Percentiles rank a stretch among this genome's conserved stretches.
Evolutionary conservation across 345 rosid species (phyloP).

Genomic region (Leavenworthia alabamica): DNA sequence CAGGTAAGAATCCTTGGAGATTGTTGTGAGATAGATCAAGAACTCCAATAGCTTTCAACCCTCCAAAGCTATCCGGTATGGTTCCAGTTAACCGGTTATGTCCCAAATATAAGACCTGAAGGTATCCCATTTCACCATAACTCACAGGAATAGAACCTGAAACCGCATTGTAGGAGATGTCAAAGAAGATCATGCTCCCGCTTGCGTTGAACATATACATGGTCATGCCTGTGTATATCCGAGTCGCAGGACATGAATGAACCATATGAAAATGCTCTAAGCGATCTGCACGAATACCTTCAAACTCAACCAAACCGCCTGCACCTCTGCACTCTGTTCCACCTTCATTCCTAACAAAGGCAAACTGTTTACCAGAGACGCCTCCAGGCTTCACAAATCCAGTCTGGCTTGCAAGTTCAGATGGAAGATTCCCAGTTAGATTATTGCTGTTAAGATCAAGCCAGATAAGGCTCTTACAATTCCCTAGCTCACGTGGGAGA

Average conservation of each 20-base stretch:
- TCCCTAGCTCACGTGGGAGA: slow-evolving; percentile 66
- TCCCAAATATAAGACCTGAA: slow-evolving; percentile 89
- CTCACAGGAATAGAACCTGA: slow-evolving; percentile 63
- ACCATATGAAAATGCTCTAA: slow-evolving; percentile 69
- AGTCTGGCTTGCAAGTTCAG: slow-evolving; percentile 60
- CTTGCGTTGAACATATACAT: slow-evolving; percentile 57
- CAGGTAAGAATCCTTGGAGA: slow-evolving; percentile 63
- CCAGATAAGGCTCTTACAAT: slow-evolving; percentile 82
- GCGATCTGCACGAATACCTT: slow-evolving; percentile 66
- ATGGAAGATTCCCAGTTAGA: slow-evolving; percentile 55
- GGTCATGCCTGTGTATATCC: slow-evolving; percentile 77
- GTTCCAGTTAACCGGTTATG: slow-evolving; percentile 63
- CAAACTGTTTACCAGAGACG: slow-evolving; percentile 89
- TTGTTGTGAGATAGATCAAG: slow-evolving; percentile 70
- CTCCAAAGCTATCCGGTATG: slow-evolving; percentile 76
- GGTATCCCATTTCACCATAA: slow-evolving; percentile 55
- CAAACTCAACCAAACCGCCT: slow-evolving; percentile 87
- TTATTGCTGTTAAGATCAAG: slow-evolving; percentile 85
- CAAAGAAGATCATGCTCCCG: slow-evolving; percentile 89
- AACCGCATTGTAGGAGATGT: slow-evolving; percentile 68
- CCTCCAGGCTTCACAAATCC: slow-evolving; percentile 62
- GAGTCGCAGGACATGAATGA: slow-evolving; percentile 74
- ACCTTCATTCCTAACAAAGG: slow-evolving; percentile 89
- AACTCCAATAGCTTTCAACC: slow-evolving; percentile 66
- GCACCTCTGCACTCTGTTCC: slow-evolving; percentile 96